phyloP scores from a whole-genome alignment of 352 stramenopile genomes.

The Globisporangium canariense region DNA sequence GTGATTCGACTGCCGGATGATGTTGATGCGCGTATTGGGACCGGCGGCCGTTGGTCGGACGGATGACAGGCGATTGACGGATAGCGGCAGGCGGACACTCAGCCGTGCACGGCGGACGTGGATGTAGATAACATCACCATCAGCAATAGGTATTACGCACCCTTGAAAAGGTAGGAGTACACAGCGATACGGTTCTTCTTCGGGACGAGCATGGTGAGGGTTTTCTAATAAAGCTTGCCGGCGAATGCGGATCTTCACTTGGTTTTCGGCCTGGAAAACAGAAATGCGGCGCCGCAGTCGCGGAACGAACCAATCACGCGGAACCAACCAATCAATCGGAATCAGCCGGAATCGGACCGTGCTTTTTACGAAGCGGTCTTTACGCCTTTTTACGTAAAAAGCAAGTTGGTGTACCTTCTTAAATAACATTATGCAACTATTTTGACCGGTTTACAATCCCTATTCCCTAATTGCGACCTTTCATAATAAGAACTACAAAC shows the following conservation, averaged over 20 bases:
- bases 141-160: slow-evolving; percentile 30
- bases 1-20: neutral
- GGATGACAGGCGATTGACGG: neutral
- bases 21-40: neutral
- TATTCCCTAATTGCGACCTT: too few species aligned
- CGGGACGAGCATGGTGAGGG: slow-evolving; percentile 87
- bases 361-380: too few species aligned
- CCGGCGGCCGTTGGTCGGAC: neutral
- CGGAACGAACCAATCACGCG: neutral
- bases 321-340: slow-evolving; percentile 11
- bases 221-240: slow-evolving; percentile 84
- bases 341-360: too few species aligned
- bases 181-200: slow-evolving; percentile 99
- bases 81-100: neutral
- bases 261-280: slow-evolving; percentile 39
- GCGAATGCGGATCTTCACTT: slow-evolving; percentile 88
- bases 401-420: too few species aligned
- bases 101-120: neutral
- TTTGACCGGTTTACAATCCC: too few species aligned
- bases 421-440: too few species aligned
- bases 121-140: neutral
- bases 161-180: slow-evolving; percentile 98
- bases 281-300: slow-evolving; percentile 31
- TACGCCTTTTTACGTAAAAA: too few species aligned
- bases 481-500: too few species aligned